Evolutionary conservation across 306 rosid genomes (phyloP).

Genomic region (Dalbergia cultrata): DNA sequence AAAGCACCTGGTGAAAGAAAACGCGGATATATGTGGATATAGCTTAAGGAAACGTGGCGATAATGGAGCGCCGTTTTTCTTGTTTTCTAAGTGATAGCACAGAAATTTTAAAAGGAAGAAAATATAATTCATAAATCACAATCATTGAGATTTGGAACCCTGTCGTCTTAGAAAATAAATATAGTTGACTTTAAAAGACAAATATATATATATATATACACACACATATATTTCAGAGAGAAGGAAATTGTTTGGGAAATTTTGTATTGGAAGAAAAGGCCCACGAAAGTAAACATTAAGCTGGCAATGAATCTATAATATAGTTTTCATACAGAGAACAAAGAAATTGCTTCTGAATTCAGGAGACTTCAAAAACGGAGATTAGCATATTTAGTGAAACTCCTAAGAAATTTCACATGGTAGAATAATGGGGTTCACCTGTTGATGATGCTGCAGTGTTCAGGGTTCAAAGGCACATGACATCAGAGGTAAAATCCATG

Average conservation of each 20-base stretch:
- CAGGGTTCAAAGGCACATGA: neutral
- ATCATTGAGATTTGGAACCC: slow-evolving; percentile 24
- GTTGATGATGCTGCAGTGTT: neutral
- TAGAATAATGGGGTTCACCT: neutral
- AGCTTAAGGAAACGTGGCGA: neutral
- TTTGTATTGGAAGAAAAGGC: neutral
- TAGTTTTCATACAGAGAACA: too few relatives aligned
- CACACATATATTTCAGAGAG: neutral
- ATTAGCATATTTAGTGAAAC: too few relatives aligned
- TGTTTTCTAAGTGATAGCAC: too few relatives aligned
- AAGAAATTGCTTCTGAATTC: too few relatives aligned
- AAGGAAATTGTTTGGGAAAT: neutral
- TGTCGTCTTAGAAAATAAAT: neutral
- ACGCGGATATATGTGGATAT: slow-evolving; percentile 20
- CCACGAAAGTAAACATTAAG: neutral
- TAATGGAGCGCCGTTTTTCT: too few relatives aligned
- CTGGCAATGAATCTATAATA: neutral
- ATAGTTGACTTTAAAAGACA: neutral
- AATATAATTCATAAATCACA: neutral
- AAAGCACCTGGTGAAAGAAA: slow-evolving; percentile 12
- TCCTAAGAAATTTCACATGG: neutral
- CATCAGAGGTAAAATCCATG: neutral
- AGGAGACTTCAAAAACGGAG: too few relatives aligned
- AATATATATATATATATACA: neutral
- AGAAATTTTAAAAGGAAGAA: neutral